Base-by-base conservation (phyloP, 2,329 filamentous ascomycete genomes). In the Sclerotinia subarctica region DNA sequence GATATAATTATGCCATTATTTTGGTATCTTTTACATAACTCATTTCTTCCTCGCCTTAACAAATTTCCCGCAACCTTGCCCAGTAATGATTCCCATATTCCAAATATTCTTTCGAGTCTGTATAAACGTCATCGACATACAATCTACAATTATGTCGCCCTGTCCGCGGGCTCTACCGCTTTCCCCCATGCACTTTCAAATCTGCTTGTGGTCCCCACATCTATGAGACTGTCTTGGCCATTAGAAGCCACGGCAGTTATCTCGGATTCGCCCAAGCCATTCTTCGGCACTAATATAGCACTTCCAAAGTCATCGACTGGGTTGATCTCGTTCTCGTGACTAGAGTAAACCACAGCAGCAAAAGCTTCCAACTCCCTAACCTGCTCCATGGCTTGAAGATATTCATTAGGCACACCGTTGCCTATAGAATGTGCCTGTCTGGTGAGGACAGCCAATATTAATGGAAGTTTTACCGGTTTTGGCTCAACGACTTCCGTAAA, bases 341-440 rank as follows among this genome's bases (percentile, higher is more conserved):
- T 94, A 63, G 89, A 92, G 78, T 95, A 96, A 51, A 96, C 92
- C 1, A 96, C 90, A 1, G 93, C 92, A 1, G 92, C 90, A 77
- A 96, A 96, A 0, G 90, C 91, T 77, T 94, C 90, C 13, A 96
- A 82, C 70, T 94, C 91, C 38, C 85, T 83, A 51, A 94, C 90
- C 65, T 84, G 79, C 79, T 96, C 92, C 84, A 96, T 92, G 51
- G 88, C 87, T 74, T 88, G 85, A 44, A 91, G 82, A 76, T 91
- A 91, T 80, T 85, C 89, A 78, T 86, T 92, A 68, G 85, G 88
- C 80, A 87, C 85, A 73, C 92, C 92, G 75, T 90, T 89, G 64
- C 94, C 94, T 73, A 99, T 96, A 66, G 84, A 85, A 78, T 97
- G 94, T 6, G 94, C 94, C 81, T 99, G 94, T 73, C 93, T 88